phyloP scores from a whole-genome alignment of 345 rosid genomes.

The Cochlearia excelsa region DNA sequence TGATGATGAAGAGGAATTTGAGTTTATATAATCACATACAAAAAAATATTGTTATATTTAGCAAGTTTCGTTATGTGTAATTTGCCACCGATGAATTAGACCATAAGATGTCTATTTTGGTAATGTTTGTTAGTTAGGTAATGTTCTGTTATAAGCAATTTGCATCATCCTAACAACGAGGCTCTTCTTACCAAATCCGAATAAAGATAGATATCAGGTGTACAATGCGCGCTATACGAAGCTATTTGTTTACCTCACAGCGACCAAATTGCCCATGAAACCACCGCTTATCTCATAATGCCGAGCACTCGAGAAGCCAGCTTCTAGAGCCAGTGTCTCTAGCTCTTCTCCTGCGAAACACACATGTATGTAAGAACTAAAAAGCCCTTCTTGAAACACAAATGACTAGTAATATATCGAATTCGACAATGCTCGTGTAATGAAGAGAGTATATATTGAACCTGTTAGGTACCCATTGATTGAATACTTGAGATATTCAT shows the following conservation, averaged over 20 bases:
- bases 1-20: constrained; percentile 24
- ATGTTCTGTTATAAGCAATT: no score
- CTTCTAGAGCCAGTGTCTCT: constrained; percentile 69
- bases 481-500: constrained; percentile 72
- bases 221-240: background rate
- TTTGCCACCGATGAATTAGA: constrained; percentile 26
- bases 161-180: constrained; percentile 7
- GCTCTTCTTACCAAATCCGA: background rate
- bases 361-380: no score
- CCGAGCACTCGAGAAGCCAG: constrained; percentile 65
- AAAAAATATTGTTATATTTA: constrained; percentile 16
- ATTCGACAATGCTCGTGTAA: background rate
- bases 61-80: constrained; percentile 2
- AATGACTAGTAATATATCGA: background rate
- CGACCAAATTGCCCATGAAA: constrained; percentile 79
- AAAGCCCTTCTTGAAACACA: background rate
- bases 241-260: constrained; percentile 42
- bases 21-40: constrained; percentile 29
- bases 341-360: constrained; percentile 58
- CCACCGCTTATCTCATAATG: constrained; percentile 76
- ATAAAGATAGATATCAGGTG: background rate
- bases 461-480: constrained; percentile 77
- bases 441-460: constrained; percentile 20
- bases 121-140: constrained; percentile 28
- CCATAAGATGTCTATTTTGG: constrained; percentile 27